Evolutionary conservation across 164 flowering plant species (phyloP), one percentile per base, ranked within the genome.

Genomic region (Litsea cubeba): DNA sequence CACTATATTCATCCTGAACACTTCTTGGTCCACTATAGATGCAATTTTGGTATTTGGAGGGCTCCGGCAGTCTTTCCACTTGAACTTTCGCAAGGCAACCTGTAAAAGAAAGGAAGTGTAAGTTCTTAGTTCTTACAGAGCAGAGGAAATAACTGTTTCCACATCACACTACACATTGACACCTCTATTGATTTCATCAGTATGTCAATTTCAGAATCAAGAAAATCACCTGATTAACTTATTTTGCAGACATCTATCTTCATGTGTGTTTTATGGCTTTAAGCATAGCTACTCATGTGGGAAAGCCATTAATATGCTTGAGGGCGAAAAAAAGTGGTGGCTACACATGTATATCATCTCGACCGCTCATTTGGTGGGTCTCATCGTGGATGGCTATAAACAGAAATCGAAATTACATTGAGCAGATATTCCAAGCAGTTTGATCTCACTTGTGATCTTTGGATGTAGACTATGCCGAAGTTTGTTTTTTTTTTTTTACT

Each of bases 61-160:
- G 74, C 77, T 79, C 72, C 74, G 77, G 80, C 97, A 91, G 76
- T 93, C 91, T 82, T 91, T 93, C 98, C 98, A 93, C 74, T 84
- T 85, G 82, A 86, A 93, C 71, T 87, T 88, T 78, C 92, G 84
- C 74, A 82, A 75, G 2, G 89, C 86, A 26, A 93, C 96, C 94
- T 93, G 71, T 54, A 77, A 54, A 67, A 64, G 12, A 18, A 22
- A 50, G 54, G 14, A 32, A 49, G 2, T 12, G 26, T 50, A 62
- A 24, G 46, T 66, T 50, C n/a, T 64, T 40, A 50, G 49, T 20
- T 24, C 28, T 40, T 15, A 25, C 25, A 49, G 66, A 60, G 23
- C 62, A 25, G 24, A 60, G 49, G 11, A 71, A 7, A 20, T 20
- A 6, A 54, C 14, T 40, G 14, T 11, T 40, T 40, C 46, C 46